These are phyloP conservation scores for Evernia prunastri DNA, from an alignment of 495 filamentous ascomycete genomes.

Conservation along the genomic window DNA sequence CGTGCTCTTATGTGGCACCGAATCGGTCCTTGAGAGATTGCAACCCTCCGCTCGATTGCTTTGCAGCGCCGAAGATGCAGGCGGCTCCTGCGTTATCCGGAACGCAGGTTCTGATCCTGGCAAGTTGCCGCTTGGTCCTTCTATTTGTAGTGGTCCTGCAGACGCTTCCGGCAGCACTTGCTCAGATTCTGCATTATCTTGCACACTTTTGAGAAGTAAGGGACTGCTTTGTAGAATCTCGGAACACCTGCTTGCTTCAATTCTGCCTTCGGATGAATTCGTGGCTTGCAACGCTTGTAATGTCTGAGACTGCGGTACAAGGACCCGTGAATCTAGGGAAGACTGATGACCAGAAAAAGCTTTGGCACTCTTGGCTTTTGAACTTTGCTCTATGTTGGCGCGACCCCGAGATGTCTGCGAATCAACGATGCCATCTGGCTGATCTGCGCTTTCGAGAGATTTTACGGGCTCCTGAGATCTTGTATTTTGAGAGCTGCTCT, in stretches of 20 bases:
- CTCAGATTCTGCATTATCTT: neutral
- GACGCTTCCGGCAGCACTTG: neutral
- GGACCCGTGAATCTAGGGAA: slow-evolving; percentile 24
- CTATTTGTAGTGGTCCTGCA: neutral
- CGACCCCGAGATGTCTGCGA: slow-evolving; percentile 42
- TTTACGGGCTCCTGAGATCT: slow-evolving; percentile 11
- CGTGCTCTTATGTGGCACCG: neutral
- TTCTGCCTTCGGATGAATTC: slow-evolving; percentile 18
- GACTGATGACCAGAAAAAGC: slow-evolving; percentile 12
- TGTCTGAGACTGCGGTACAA: slow-evolving; percentile 32
- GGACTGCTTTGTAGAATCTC: neutral
- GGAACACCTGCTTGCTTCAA: neutral
- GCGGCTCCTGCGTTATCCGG: neutral
- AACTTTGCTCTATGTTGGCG: neutral
- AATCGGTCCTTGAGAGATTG: neutral
- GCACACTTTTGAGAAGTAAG: neutral
- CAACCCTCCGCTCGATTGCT: neutral
- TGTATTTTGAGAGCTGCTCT: slow-evolving; percentile 9
- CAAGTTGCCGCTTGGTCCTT: neutral
- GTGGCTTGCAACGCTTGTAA: slow-evolving; percentile 25
- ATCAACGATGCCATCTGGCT: slow-evolving; percentile 37
- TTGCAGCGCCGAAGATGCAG: neutral
- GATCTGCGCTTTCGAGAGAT: slow-evolving; percentile 22
- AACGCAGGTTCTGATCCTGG: neutral
- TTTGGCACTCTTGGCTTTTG: slow-evolving; percentile 19